phyloP scores from a whole-genome alignment of 2,329 filamentous ascomycete species.

The Sporothrix brasiliensis region DNA sequence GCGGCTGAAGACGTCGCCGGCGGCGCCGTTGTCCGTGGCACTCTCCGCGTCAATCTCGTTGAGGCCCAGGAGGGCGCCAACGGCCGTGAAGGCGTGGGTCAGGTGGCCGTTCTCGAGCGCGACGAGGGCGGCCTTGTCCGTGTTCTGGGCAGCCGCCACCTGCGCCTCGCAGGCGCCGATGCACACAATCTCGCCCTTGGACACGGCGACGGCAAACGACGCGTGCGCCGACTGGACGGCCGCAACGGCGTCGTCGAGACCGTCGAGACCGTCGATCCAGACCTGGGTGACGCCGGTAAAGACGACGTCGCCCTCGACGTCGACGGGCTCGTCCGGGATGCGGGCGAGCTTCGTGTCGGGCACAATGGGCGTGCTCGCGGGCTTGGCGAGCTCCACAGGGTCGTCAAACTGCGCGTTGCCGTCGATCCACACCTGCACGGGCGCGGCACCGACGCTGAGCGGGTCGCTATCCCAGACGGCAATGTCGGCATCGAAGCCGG shows the following conservation, averaged over 20 bases:
- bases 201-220: conserved; percentile 50
- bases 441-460: conserved; percentile 60
- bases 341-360: conserved; percentile 48
- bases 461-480: conserved; percentile 67
- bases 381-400: conserved; percentile 59
- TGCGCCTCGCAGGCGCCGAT: conserved; percentile 56
- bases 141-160: conserved; percentile 43
- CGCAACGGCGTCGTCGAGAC: conserved; percentile 43
- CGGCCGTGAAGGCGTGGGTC: conserved; percentile 62
- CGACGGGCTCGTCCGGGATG: conserved; percentile 48
- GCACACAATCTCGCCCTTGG: conserved; percentile 58
- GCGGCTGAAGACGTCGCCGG: conserved; percentile 55
- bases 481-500: conserved; percentile 64
- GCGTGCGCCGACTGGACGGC: conserved; percentile 16
- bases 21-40: conserved; percentile 57
- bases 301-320: conserved; percentile 50
- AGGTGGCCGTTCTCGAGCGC: conserved; percentile 62
- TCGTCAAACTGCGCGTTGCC: conserved; percentile 60
- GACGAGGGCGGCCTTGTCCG: conserved; percentile 45
- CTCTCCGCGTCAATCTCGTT: conserved; percentile 64
- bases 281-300: conserved; percentile 61
- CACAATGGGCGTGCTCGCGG: conserved; percentile 45
- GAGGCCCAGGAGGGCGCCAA: conserved; percentile 63
- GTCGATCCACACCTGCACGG: conserved; percentile 66
- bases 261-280: conserved; percentile 46